Evolutionary conservation across 805 yeast genomes (phyloP).

Genomic region (Komagataella phaffii): DNA sequence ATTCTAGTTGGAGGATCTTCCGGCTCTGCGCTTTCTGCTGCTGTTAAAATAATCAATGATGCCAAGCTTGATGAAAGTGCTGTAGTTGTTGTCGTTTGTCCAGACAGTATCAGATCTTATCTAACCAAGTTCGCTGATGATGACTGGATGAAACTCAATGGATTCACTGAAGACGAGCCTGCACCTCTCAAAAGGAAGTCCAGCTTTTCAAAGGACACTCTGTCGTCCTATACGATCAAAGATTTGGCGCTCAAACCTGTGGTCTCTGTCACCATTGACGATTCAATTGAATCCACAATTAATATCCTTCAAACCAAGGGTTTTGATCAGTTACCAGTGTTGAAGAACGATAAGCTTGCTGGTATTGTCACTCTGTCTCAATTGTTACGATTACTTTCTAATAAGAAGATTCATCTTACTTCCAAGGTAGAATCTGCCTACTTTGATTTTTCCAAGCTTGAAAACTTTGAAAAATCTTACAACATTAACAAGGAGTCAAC

Average conservation of each 20-base stretch:
- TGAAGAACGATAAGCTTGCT: conserved; percentile 37
- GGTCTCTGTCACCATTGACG: conserved; percentile 51
- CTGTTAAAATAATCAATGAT: conserved; percentile 52
- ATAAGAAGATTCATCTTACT: conserved; percentile 40
- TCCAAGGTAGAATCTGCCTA: conserved; percentile 46
- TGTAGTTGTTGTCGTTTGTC: conserved; percentile 67
- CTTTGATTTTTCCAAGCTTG: conserved; percentile 63
- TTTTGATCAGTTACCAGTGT: conserved; percentile 77
- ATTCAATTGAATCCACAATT: conserved; percentile 51
- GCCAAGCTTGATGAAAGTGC: conserved; percentile 57
- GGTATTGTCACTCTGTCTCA: conserved; percentile 71
- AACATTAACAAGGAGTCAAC: conserved; percentile 42
- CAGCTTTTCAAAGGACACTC: conserved; percentile 3
- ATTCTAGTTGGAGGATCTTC: conserved; percentile 83
- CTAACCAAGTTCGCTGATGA: conserved; percentile 81
- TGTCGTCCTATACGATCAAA: conserved; percentile 34
- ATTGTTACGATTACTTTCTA: conserved; percentile 52
- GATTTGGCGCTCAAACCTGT: conserved; percentile 72
- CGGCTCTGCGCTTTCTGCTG: conserved; percentile 74
- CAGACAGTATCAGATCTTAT: conserved; percentile 80
- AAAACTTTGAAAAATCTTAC: conserved; percentile 51
- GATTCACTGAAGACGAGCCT: conserved; percentile 39
- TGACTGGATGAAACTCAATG: conserved; percentile 78
- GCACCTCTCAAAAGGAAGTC: neutral
- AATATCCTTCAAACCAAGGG: conserved; percentile 61